Conservation (phyloP, 2,329 filamentous ascomycete genomes). For the Pyricularia pennisetigena region DNA sequence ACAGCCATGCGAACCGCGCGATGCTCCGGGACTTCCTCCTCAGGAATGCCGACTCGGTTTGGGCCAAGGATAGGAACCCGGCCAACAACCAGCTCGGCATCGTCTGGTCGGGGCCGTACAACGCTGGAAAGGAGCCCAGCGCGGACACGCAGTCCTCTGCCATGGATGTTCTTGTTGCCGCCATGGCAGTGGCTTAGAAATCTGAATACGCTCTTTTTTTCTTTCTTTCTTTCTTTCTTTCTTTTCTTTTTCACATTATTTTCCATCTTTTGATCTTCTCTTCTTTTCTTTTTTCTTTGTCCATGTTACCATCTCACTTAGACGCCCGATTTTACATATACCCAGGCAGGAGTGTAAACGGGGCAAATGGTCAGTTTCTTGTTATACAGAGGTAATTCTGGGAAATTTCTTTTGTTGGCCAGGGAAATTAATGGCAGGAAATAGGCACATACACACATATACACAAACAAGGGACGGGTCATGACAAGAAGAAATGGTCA, state of each 20-base stretch:
- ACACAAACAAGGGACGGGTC: background rate
- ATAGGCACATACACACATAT: background rate
- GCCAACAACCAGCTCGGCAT: slow-evolving; percentile 43
- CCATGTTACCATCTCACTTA: background rate
- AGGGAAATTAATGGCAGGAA: background rate
- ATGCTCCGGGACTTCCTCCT: slow-evolving; percentile 44
- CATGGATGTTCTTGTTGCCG: slow-evolving; percentile 58
- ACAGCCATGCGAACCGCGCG: slow-evolving; percentile 9
- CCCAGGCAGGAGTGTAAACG: background rate
- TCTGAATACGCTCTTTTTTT: background rate
- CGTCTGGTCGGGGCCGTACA: slow-evolving; percentile 51
- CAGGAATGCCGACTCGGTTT: slow-evolving; percentile 55
- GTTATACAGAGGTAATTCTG: background rate
- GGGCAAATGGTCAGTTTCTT: background rate
- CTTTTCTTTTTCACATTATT: background rate
- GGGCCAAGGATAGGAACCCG: slow-evolving; percentile 43
- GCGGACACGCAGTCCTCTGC: slow-evolving; percentile 55
- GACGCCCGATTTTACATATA: background rate
- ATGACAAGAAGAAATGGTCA: background rate
- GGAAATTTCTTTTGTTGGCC: background rate
- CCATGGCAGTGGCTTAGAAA: slow-evolving; percentile 27
- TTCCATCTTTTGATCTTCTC: no score
- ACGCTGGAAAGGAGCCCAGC: slow-evolving; percentile 28
- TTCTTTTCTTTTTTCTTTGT: background rate
- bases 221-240: no score